Evolutionary conservation across 768 basidiomycete genomes (phyloP), one percentile per base, ranked within the genome.

Genomic region (Vishniacozyma victoriae): DNA sequence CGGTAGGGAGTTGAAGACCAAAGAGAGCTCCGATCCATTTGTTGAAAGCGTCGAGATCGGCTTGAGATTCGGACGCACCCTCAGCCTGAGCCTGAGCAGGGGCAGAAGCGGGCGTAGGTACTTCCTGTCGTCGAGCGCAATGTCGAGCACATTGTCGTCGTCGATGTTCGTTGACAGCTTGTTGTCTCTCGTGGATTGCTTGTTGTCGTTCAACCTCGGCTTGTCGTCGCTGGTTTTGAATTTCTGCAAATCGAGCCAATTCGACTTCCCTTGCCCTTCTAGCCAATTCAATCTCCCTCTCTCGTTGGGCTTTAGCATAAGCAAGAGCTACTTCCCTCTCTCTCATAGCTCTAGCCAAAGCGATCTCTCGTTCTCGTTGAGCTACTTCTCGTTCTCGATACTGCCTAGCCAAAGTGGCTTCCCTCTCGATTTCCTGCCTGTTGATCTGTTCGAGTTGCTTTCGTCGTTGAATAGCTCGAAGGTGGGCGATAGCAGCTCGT

Each of bases 401-500:
- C n/a, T n/a, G n/a, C n/a, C n/a, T n/a, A 18, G 51, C 46, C 13
- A 41, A 39, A 41, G 42, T 36, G 16, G 50, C 50, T 47, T 56
- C 54, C 33, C 26, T 47, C 51, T 39, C 31, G 39, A 22, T 50
- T 15, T 9, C 31, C 44, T 12, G 55, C 55, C 33, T 55, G 42
- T 22, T 40, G 33, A 41, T 48, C 61, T 6, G 51, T 35, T 53
- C 36, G 31, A 53, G 54, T 46, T 63, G 47, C 13, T 52, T 45
- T n/a, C 62, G 49, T 38, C 52, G 54, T 41, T 55, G 64, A 46
- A 67, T 59, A 9, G 52, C 25, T 26, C 50, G 56, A 14, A 67
- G 59, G 41, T 67, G 59, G 27, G 59, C 61, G 16, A 63, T 45
- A 44, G 62, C 62, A 31, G 57, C 57, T 35, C 50, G 56, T 44